Base-by-base conservation (phyloP, 1,139 yeast species). In the Nakaseomyces kungkrabaensis region DNA sequence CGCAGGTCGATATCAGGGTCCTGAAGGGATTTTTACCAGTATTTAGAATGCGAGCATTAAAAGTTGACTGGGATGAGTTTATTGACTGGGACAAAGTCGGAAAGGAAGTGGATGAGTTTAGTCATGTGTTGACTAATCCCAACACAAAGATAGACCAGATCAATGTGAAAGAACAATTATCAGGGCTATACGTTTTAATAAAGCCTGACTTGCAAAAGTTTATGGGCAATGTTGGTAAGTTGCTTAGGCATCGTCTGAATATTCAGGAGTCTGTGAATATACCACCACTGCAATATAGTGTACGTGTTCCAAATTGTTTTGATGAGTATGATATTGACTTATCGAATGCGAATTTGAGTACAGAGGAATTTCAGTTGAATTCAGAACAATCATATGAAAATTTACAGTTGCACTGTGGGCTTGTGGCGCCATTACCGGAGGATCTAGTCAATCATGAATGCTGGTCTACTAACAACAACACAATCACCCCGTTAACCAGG, bases 401-500 rank as follows among this genome's bases (percentile, higher is more conserved):
- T 9, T 11, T 59, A 48, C 13, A 54, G 24, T 33, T 55, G 50
- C 31, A 56, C 47, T 43, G 57, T 48, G 10, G 48, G 24, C 4
- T 60, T 9, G 51, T 50, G n/a, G 66, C 68, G 6, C 48, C 58
- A 3, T 48, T 61, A 11, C 61, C 67, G 3, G 54, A 55, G 24
- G 50, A 54, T 22, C 52, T 65, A 4, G 50, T 62, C 6, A 45
- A 55, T 6, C 53, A 59, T 5, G 60, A 67, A 50, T 59, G 63
- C 47, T 51, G 57, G 50, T 56, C 65, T 1, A 61, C 59, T 48
- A 63, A 58, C 32, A 61, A 56, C 42, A 59, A 59, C 40, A 56
- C 58, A 1, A 54, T 58, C 2, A 65, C 74, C 1, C 74, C 75
- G 6, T 56, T 72, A 49, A 60, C 68, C 4, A 54, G 50, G 6